Percentiles rank a stretch among this genome's conserved stretches.
These are phyloP conservation scores for Cardamine resedifolia DNA, from an alignment of 345 rosid genomes.

Conservation along the genomic window DNA sequence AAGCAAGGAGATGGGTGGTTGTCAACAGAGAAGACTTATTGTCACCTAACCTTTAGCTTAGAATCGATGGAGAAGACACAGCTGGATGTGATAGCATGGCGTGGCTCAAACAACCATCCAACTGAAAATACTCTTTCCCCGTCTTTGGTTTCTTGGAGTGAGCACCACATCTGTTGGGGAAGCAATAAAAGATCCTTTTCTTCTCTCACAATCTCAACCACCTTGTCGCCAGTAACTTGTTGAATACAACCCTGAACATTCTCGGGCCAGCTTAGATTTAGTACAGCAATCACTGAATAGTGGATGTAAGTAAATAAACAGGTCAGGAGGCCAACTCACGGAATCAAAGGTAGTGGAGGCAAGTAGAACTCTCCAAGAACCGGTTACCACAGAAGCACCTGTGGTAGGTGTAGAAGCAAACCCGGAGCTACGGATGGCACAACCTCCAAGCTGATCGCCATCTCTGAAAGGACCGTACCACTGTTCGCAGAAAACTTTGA, in stretches of 20 bases:
- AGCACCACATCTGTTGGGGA: constrained; percentile 78
- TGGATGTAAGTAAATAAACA: neutral
- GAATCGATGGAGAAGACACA: constrained; percentile 60
- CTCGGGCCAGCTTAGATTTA: neutral
- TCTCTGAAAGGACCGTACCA: constrained; percentile 92
- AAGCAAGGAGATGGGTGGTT: constrained; percentile 13
- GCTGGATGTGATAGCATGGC: constrained; percentile 55
- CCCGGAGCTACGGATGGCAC: constrained; percentile 72
- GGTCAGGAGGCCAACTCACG: constrained; percentile 24
- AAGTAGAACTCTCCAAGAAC: constrained; percentile 58
- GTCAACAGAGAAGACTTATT: neutral
- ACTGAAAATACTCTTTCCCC: constrained; percentile 53
- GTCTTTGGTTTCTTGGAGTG: constrained; percentile 45
- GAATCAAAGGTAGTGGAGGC: constrained; percentile 48
- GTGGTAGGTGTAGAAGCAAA: constrained; percentile 75
- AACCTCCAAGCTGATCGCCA: constrained; percentile 88
- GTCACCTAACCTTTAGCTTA: constrained; percentile 62
- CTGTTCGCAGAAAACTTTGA: constrained; percentile 70
- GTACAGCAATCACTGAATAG: neutral
- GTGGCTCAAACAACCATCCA: constrained; percentile 70
- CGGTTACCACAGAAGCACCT: constrained; percentile 52
- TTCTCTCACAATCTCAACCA: constrained; percentile 51
- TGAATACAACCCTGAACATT: constrained; percentile 43
- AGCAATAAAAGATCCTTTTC: constrained; percentile 58
- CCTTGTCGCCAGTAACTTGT: constrained; percentile 48